Conservation (phyloP, 2,329 filamentous ascomycete genomes). For the Periconia sp. region DNA sequence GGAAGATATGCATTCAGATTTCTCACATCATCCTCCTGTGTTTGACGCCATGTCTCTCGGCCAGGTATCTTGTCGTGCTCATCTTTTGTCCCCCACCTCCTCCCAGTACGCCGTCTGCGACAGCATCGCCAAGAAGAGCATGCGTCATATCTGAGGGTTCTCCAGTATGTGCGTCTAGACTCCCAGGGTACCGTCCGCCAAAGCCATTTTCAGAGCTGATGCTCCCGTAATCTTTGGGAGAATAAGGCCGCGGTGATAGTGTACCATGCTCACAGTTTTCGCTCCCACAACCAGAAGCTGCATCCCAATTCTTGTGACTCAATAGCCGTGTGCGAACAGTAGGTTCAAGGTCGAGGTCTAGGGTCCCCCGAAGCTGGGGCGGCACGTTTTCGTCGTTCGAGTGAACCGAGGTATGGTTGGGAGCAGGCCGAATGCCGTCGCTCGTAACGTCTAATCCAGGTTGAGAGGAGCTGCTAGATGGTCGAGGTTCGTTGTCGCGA, state of each 20-base stretch:
- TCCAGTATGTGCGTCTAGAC: conserved; percentile 32
- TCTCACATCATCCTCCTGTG: conserved; percentile 73
- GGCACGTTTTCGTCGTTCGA: conserved; percentile 30
- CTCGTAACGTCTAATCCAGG: conserved; percentile 29
- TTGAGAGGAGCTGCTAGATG: conserved; percentile 18
- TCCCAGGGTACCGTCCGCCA: conserved; percentile 44
- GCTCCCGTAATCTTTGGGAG: conserved; percentile 56
- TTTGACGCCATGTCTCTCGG: conserved; percentile 74
- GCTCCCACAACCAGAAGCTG: conserved; percentile 34
- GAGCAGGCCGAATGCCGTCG: conserved; percentile 39
- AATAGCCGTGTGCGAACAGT: conserved; percentile 48
- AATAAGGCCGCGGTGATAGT: conserved; percentile 71
- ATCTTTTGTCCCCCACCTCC: conserved; percentile 65
- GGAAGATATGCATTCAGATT: conserved; percentile 37
- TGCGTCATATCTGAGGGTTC: conserved; percentile 43
- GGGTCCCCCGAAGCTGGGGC: conserved; percentile 18
- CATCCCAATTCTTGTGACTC: conserved; percentile 44
- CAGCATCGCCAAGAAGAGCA: conserved; percentile 48
- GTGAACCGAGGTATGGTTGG: conserved; percentile 38
- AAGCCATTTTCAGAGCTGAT: conserved; percentile 52
- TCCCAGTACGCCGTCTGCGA: conserved; percentile 52
- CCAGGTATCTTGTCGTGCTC: conserved; percentile 74
- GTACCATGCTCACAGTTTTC: conserved; percentile 73
- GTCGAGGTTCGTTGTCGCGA: conserved; percentile 26
- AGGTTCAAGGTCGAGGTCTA: conserved; percentile 37